Evolutionary conservation across 306 rosid species (phyloP).

Genomic region (Cicer pinnatifidum): DNA sequence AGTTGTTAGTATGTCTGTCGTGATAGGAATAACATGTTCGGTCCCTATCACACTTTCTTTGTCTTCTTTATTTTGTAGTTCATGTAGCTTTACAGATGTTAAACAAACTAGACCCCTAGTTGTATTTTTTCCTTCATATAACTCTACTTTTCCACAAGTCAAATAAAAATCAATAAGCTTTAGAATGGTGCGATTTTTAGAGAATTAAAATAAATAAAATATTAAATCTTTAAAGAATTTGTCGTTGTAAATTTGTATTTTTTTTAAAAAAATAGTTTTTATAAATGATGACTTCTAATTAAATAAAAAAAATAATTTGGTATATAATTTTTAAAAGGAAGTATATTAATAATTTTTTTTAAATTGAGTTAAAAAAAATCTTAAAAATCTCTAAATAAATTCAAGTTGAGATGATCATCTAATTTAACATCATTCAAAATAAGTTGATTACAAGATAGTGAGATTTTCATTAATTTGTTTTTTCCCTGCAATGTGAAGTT

Average conservation of each 20-base stretch:
- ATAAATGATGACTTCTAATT: too few species aligned
- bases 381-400: neutral
- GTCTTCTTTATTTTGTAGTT: conserved; percentile 7
- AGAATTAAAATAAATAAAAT: too few species aligned
- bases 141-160: neutral
- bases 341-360: too few species aligned
- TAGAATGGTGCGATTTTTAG: neutral
- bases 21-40: conserved; percentile 41
- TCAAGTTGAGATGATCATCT: neutral
- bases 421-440: neutral
- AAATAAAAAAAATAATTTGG: too few species aligned
- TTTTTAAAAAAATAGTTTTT: too few species aligned
- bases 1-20: conserved; percentile 19
- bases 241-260: too few species aligned
- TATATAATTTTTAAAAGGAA: too few species aligned
- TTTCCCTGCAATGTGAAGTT: too few species aligned
- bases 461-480: too few species aligned
- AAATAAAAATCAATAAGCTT: neutral
- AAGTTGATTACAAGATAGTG: too few species aligned
- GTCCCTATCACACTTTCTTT: conserved; percentile 42
- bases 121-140: neutral
- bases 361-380: neutral
- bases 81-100: conserved; percentile 20
- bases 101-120: conserved; percentile 15
- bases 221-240: too few species aligned